phyloP scores from a whole-genome alignment of 179 eudicot species.

The Heliamphora pulchella region DNA sequence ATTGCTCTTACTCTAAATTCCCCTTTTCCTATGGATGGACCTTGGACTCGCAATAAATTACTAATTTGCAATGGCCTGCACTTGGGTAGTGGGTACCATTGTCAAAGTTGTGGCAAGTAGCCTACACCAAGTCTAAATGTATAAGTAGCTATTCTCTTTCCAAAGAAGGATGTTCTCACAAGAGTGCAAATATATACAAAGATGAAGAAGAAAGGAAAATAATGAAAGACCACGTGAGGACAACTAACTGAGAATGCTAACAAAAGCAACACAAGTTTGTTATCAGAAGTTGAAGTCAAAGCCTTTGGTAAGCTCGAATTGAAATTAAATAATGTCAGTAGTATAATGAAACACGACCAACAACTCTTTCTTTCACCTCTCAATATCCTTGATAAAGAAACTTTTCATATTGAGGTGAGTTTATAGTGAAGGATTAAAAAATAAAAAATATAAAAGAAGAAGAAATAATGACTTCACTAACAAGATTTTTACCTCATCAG shows the following conservation, averaged over 20 bases:
- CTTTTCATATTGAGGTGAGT: neutral
- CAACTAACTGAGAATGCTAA: neutral
- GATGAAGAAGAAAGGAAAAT: neutral
- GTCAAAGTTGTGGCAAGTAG: too few relatives aligned
- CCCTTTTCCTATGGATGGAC: too few relatives aligned
- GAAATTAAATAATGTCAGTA: neutral
- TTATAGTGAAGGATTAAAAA: neutral
- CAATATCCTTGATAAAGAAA: neutral
- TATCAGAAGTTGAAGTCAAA: neutral
- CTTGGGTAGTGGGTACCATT: too few relatives aligned
- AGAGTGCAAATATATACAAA: too few relatives aligned
- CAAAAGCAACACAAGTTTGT: neutral
- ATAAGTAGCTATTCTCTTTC: too few relatives aligned
- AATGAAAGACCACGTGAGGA: neutral
- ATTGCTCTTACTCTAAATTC: too few relatives aligned
- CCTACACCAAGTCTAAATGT: neutral
- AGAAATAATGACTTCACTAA: neutral
- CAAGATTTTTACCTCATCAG: constrained; percentile 7
- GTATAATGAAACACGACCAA: neutral
- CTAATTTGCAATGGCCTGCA: too few relatives aligned
- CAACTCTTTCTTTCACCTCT: neutral
- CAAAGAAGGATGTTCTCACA: too few relatives aligned
- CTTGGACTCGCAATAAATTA: too few relatives aligned
- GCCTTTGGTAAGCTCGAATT: neutral
- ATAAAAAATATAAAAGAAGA: neutral